Percentiles rank a stretch among this genome's conserved stretches.
Evolutionary conservation across 192 early-diverging fungal genomes (phyloP).

Genomic region (Coemansia sp.): DNA sequence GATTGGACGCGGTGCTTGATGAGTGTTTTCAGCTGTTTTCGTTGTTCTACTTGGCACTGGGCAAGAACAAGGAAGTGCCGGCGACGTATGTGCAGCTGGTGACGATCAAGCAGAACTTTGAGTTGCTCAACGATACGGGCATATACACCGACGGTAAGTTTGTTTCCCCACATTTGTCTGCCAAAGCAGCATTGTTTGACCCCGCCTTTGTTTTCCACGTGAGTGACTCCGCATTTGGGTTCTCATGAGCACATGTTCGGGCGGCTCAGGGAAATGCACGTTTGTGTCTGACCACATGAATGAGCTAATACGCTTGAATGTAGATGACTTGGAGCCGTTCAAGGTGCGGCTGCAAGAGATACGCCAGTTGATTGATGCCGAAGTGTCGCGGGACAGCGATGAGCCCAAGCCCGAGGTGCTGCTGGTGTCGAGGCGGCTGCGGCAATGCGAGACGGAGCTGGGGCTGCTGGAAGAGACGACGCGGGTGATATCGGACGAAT

Average conservation of each 20-base stretch:
- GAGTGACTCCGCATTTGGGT: neutral
- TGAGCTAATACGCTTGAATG: neutral
- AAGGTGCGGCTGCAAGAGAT: slow-evolving; percentile 61
- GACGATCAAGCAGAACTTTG: slow-evolving; percentile 72
- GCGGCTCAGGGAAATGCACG: slow-evolving; percentile 8
- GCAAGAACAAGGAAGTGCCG: slow-evolving; percentile 74
- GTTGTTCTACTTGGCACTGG: slow-evolving; percentile 73
- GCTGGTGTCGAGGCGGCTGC: slow-evolving; percentile 45
- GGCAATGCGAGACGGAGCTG: slow-evolving; percentile 54
- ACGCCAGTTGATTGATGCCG: slow-evolving; percentile 57
- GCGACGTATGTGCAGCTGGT: slow-evolving; percentile 75
- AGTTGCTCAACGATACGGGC: slow-evolving; percentile 60
- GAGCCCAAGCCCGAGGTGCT: slow-evolving; percentile 32
- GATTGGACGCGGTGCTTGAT: slow-evolving; percentile 70
- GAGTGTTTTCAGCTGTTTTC: slow-evolving; percentile 77
- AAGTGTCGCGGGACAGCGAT: slow-evolving; percentile 5
- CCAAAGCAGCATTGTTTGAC: neutral
- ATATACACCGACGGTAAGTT: slow-evolving; percentile 62
- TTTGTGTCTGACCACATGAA: neutral
- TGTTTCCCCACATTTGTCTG: neutral
- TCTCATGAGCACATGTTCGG: neutral
- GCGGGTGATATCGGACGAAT: slow-evolving; percentile 64
- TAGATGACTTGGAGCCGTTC: slow-evolving; percentile 65
- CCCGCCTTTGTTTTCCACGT: slow-evolving; percentile 4
- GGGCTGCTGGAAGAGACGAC: slow-evolving; percentile 57